A percentile compares a stretch with the other conserved stretches of the same genome.
These are phyloP conservation scores for Trichoderma sp. DNA, from an alignment of 2,329 filamentous ascomycete species.

Conservation along the genomic window DNA sequence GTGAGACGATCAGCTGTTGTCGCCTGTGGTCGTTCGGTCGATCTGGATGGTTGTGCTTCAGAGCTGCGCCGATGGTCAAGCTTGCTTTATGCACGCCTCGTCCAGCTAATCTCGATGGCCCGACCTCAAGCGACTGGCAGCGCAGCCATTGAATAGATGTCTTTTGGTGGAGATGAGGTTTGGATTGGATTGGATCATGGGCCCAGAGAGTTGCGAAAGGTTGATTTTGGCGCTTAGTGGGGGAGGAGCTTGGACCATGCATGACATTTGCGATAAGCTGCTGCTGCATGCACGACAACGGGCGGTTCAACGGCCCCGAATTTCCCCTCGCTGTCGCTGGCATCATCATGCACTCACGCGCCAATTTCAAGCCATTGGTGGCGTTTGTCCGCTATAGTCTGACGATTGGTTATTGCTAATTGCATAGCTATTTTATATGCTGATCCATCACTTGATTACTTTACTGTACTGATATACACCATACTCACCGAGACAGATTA, in stretches of 20 bases:
- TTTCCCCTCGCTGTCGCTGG: neutral
- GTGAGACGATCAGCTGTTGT: neutral
- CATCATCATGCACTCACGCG: neutral
- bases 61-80: neutral
- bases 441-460: neutral
- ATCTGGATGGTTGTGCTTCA: neutral
- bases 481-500: neutral
- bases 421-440: neutral
- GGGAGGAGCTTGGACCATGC: constrained; percentile 22
- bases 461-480: neutral
- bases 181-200: constrained; percentile 17
- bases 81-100: neutral
- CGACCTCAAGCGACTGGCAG: constrained; percentile 20
- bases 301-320: neutral
- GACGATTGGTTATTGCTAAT: neutral
- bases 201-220: neutral
- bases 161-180: constrained; percentile 15
- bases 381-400: neutral
- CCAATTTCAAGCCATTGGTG: neutral
- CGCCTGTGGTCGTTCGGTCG: neutral
- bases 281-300: neutral
- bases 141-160: constrained; percentile 12
- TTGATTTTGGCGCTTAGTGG: constrained; percentile 7
- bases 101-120: constrained; percentile 17
- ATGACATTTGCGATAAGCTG: constrained; percentile 17